These are phyloP conservation scores for Eimeria maxima DNA, from an alignment of 169 alveolate species.

Conservation along the genomic window DNA sequence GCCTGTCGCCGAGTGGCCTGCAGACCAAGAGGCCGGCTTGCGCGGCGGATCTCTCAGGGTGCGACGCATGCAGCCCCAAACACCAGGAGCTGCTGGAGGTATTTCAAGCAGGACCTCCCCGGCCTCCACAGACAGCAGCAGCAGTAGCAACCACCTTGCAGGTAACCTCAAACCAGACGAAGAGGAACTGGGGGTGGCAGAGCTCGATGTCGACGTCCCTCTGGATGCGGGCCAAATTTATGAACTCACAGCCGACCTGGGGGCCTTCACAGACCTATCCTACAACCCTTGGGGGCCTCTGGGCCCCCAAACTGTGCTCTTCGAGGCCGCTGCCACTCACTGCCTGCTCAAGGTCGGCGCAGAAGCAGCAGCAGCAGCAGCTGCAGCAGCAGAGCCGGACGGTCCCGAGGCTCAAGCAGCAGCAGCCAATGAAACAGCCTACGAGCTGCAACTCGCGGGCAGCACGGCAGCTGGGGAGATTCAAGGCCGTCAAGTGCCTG, in stretches of 20 bases:
- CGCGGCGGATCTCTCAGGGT: conserved; percentile 22
- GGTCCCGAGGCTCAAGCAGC: conserved; percentile 56
- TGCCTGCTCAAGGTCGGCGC: conserved; percentile 28
- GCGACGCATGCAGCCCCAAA: conserved; percentile 38
- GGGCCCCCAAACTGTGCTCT: conserved; percentile 25
- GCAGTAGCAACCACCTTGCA: not conserved
- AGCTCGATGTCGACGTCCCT: conserved; percentile 72
- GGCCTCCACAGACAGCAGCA: not conserved
- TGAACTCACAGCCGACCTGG: conserved; percentile 85
- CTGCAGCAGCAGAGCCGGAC: conserved; percentile 58
- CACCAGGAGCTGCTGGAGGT: not conserved
- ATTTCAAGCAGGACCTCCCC: not conserved
- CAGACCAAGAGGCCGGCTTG: conserved; percentile 80
- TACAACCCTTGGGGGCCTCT: conserved; percentile 90
- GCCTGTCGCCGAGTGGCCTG: conserved; percentile 52
- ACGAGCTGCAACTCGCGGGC: conserved; percentile 1
- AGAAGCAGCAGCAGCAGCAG: conserved; percentile 65
- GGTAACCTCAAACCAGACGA: not conserved
- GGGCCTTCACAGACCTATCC: conserved; percentile 87
- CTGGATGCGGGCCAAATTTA: conserved; percentile 85
- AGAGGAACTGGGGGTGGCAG: conserved; percentile 63
- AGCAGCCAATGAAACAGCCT: conserved; percentile 38
- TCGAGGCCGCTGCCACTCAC: conserved; percentile 48
- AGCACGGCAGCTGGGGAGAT: not conserved
- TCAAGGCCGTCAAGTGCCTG: not conserved